Evolutionary conservation across 148 eudicot genomes (phyloP), one percentile per base, ranked within the genome.

Genomic region (Nepenthes mirabilis): DNA sequence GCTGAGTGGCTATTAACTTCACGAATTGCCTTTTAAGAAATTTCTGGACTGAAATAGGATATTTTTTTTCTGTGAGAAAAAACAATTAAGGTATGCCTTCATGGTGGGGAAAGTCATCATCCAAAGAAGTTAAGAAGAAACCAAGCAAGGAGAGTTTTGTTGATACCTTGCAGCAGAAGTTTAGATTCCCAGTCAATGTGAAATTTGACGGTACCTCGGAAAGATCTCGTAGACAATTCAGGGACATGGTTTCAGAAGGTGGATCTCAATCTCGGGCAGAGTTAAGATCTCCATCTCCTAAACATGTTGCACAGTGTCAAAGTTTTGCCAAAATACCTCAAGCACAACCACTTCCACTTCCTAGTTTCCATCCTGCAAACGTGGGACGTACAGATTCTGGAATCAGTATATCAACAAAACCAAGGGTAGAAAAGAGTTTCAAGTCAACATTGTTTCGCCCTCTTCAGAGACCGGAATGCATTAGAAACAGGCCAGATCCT

Each of bases 271-370:
- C 98, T 37, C 77, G 82, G 57, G 81, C 81, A 35, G 85, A 61
- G 55, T 88, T 95, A 37, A 82, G 95, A 69, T 86, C 89, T 45
- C 66, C 95, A 37, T 86, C 96, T 59, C 98, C 98, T 57, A 90
- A 84, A 70, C 78, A 77, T 62, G 96, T 93, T 23, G 79, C 80
- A 36, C 78, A 95, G 72, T 93, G 96, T 78, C 99, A 93, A 63
- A 93, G 99, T 74, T 93, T 93, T 74, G 77, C 70, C 33, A 96
- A 88, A 71, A 79, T 95, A 60, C 79, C 95, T 57, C 73, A 58
- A 69, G 74, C 90, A n/a, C 93, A 91, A 69, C 90, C 96, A 56
- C 93, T 91, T 66, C 97, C 97, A 8, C 77, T 85, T 67, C 97
- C 97, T 37, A 72, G 67, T 57, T 63, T 76, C 65, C 84, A 74